A percentile compares a stretch with the other conserved stretches of the same genome.
phyloP scores from a whole-genome alignment of 2,329 filamentous ascomycete genomes.

The Knufia fluminis region DNA sequence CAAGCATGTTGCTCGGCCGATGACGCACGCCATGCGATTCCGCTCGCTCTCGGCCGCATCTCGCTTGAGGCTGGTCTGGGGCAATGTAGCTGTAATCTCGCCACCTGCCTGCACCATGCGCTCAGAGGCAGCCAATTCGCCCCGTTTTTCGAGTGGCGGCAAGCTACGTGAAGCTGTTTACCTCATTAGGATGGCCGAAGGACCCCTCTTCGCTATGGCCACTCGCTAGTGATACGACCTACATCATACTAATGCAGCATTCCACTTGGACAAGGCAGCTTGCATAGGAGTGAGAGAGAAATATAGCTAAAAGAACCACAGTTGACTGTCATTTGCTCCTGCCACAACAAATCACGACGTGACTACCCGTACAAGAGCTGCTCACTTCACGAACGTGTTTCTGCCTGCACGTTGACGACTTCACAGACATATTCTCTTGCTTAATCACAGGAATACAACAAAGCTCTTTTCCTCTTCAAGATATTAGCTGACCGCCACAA shows the following conservation, averaged over 20 bases:
- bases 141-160: not conserved
- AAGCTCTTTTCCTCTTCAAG: not conserved
- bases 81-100: not conserved
- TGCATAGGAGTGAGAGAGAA: not conserved
- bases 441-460: not conserved
- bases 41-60: too few species aligned
- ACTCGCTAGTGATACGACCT: not conserved
- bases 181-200: not conserved
- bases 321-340: too few species aligned
- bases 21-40: too few species aligned
- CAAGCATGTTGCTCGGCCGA: too few species aligned
- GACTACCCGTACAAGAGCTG: not conserved
- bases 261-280: constrained; percentile 1
- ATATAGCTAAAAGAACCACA: too few species aligned
- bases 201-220: not conserved
- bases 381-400: not conserved
- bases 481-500: not conserved
- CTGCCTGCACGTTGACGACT: not conserved
- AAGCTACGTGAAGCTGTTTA: not conserved
- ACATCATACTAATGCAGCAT: constrained; percentile 1
- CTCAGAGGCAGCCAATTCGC: not conserved
- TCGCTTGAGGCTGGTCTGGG: too few species aligned
- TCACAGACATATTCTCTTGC: not conserved
- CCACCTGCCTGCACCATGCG: not conserved
- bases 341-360: too few species aligned